Evolutionary conservation across 2,329 filamentous ascomycete species (phyloP).

Genomic region (Fusarium nanum): DNA sequence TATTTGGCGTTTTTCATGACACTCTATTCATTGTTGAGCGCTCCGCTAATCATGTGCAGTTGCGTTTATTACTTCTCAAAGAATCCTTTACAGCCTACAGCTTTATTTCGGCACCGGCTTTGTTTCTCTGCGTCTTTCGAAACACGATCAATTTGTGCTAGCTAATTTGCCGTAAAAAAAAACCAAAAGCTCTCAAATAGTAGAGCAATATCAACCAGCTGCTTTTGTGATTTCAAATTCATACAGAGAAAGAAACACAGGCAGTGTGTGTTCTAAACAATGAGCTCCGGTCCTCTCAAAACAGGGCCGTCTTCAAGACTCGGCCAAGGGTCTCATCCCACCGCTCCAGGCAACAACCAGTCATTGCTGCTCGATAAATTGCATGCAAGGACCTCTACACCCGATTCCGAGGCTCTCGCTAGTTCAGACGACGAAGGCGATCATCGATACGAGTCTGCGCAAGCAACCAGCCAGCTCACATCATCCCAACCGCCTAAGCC

Average conservation of each 20-base stretch:
- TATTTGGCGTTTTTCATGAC: conserved; percentile 34
- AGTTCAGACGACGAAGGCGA: conserved; percentile 95
- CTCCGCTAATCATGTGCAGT: conserved; percentile 41
- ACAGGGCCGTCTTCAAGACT: conserved; percentile 63
- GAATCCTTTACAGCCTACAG: conserved; percentile 26
- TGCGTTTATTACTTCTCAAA: conserved; percentile 37
- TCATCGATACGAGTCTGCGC: conserved; percentile 66
- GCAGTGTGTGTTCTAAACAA: conserved; percentile 48
- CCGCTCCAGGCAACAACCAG: conserved; percentile 67
- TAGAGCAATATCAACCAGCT: conserved; percentile 1
- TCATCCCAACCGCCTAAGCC: conserved; percentile 67
- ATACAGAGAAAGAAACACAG: conserved; percentile 30
- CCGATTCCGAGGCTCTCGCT: conserved; percentile 91
- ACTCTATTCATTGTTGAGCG: not conserved
- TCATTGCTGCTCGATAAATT: conserved; percentile 79
- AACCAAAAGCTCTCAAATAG: not conserved
- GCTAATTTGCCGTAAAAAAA: not conserved
- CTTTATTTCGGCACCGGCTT: conserved; percentile 17
- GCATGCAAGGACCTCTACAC: conserved; percentile 84
- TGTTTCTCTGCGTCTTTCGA: conserved; percentile 12
- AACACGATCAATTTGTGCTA: conserved; percentile 13
- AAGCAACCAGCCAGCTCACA: conserved; percentile 51
- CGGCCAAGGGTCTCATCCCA: conserved; percentile 59
- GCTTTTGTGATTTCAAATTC: conserved; percentile 2
- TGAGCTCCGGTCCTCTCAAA: conserved; percentile 66